Evolutionary conservation across 257 asterid species (phyloP).

Genomic region (Prunella vulgaris): DNA sequence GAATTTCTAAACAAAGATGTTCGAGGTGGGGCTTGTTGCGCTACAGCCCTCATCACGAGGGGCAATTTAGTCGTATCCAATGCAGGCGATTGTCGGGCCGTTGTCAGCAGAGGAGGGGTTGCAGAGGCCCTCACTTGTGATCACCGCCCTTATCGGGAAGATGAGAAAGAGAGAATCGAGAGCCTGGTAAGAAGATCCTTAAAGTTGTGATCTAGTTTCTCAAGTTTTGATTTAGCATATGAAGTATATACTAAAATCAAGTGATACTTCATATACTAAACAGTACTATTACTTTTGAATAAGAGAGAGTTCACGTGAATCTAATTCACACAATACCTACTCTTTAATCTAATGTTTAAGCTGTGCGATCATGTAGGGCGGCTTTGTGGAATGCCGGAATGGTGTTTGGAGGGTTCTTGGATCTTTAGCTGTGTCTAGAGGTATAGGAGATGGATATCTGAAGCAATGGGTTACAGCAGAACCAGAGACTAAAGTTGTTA

Average conservation of each 20-base stretch:
- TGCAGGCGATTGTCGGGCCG: slow-evolving; percentile 86
- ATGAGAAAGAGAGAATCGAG: slow-evolving; percentile 62
- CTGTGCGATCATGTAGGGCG: slow-evolving; percentile 44
- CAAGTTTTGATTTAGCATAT: not conserved
- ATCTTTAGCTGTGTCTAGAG: slow-evolving; percentile 74
- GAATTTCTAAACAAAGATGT: slow-evolving; percentile 50
- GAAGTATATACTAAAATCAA: not conserved
- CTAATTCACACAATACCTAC: not conserved
- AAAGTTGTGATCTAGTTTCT: not conserved
- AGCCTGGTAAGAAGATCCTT: slow-evolving; percentile 37
- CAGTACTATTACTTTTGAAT: not conserved
- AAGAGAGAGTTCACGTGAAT: not conserved
- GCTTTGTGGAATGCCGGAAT: slow-evolving; percentile 56
- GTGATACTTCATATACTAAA: not conserved
- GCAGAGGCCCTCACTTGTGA: slow-evolving; percentile 74
- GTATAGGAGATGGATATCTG: slow-evolving; percentile 77
- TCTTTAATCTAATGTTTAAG: slow-evolving; percentile 2
- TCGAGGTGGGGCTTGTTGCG: slow-evolving; percentile 74
- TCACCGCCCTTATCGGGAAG: slow-evolving; percentile 63
- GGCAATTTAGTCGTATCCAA: slow-evolving; percentile 72
- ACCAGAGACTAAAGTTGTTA: slow-evolving; percentile 55
- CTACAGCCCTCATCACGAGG: slow-evolving; percentile 54
- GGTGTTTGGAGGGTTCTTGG: slow-evolving; percentile 88
- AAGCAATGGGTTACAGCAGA: slow-evolving; percentile 82
- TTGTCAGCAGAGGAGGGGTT: slow-evolving; percentile 54